Evolutionary conservation across 177 flowering plant genomes (phyloP).

Genomic region (Vitis hybrid): DNA sequence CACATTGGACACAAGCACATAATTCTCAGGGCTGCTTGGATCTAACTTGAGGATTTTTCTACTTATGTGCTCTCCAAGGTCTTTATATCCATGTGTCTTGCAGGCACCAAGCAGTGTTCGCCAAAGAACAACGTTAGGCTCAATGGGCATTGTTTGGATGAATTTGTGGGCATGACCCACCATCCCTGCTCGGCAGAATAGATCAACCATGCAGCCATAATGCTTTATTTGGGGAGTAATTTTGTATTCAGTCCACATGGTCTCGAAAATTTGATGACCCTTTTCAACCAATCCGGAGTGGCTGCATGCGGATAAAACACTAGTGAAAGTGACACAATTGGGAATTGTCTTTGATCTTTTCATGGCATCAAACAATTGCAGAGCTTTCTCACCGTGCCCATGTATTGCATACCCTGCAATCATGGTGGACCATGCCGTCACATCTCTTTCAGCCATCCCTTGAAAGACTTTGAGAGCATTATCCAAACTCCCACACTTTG

Average conservation of each 20-base stretch:
- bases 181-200: slow-evolving; percentile 11
- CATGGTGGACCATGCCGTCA: slow-evolving; percentile 14
- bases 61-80: slow-evolving; percentile 4
- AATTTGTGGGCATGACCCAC: slow-evolving; percentile 1
- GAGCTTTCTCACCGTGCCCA: slow-evolving; percentile 11
- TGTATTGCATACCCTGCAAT: slow-evolving; percentile 12
- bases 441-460: slow-evolving; percentile 6
- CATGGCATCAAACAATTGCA: slow-evolving; percentile 11
- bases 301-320: slow-evolving; percentile 15
- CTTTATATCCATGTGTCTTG: slow-evolving; percentile 6
- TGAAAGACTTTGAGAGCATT: slow-evolving; percentile 12
- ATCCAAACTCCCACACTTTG: slow-evolving; percentile 13
- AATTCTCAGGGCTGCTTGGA: slow-evolving; percentile 4
- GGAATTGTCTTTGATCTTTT: slow-evolving; percentile 1
- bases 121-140: slow-evolving; percentile 13
- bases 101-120: slow-evolving; percentile 12
- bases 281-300: slow-evolving; percentile 12
- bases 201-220: slow-evolving; percentile 15
- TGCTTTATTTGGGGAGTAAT: slow-evolving; percentile 11
- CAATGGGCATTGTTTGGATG: slow-evolving; percentile 10
- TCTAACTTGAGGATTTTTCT: slow-evolving; percentile 10
- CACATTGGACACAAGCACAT: slow-evolving; percentile 18
- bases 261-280: slow-evolving; percentile 3
- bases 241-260: slow-evolving; percentile 4
- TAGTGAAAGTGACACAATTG: slow-evolving; percentile 12